Base-by-base conservation (phyloP, 805 yeast genomes). In the Cephaloascus albidus region DNA sequence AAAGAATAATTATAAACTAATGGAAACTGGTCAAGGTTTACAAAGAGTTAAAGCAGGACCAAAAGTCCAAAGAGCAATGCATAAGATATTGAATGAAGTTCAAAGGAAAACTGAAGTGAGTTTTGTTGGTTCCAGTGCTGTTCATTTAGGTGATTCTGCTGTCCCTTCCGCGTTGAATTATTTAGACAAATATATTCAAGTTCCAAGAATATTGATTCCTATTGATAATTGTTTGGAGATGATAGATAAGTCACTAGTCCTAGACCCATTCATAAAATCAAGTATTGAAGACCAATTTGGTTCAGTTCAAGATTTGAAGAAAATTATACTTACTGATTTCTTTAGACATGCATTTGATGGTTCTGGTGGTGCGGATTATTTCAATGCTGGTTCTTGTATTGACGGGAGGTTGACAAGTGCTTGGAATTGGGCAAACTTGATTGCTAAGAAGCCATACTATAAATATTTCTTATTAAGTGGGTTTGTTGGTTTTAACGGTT, bases 91-190 rank as follows among this genome's bases (percentile, higher is more conserved):
- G 37, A 57, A 68, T n/a, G 79, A 78, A 41, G 84, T 84, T 35
- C 85, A 84, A 51, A 55, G 63, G 23, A 66, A 68, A 37, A 74
- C 84, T 18, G 74, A 81, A 3, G 59, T 55, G 15, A 61, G 72
- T 2, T 84, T 93, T 90, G 81, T 84, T 27, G 94, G 94, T 2
- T 78, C 86, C 4, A 76, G 84, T 14, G 90, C 81, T 18, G 83
- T 84, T 18, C 94, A 84, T 57, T 52, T 85, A 15, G 94, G 93
- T 33, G 94, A 84, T 55, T 82, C 79, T 49, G 84, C 89, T 1
- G 94, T 84, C 4, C 94, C 94, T 2, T 84, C 84, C 54, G 88
- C 90, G 0, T 55, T 85, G 43, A 83, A 83, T 53, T 84, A 84
- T 63, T 58, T 84, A 38, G 93, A 84, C 57, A 84, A 85, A 54